Percentiles rank a stretch among this genome's conserved stretches.
These are phyloP conservation scores for Podospora fimiseda DNA, from an alignment of 495 filamentous ascomycete species.

Conservation along the genomic window DNA sequence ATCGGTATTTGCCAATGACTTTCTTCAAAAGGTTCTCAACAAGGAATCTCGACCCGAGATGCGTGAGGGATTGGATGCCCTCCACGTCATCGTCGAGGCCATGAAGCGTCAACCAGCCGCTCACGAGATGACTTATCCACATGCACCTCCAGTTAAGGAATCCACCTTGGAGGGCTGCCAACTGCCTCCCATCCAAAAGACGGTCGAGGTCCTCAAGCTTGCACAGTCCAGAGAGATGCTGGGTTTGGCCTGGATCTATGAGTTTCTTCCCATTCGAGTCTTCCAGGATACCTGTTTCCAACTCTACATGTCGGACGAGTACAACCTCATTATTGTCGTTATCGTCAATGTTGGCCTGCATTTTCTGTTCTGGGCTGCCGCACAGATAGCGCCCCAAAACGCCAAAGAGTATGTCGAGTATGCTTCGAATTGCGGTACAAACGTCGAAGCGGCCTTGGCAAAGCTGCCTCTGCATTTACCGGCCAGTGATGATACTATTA, in stretches of 20 bases:
- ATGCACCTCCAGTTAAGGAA: slow-evolving; percentile 1
- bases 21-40: slow-evolving; percentile 50
- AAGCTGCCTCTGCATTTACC: slow-evolving; percentile 52
- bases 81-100: slow-evolving; percentile 49
- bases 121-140: slow-evolving; percentile 19
- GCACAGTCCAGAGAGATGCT: slow-evolving; percentile 1
- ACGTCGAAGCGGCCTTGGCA: slow-evolving; percentile 50
- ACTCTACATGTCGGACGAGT: slow-evolving; percentile 52
- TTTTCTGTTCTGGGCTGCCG: slow-evolving; percentile 46
- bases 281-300: slow-evolving; percentile 50
- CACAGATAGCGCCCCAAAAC: slow-evolving; percentile 16
- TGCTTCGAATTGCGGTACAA: slow-evolving; percentile 42
- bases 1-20: slow-evolving; percentile 54
- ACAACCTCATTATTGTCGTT: slow-evolving; percentile 46
- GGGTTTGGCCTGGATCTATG: slow-evolving; percentile 29
- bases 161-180: slow-evolving; percentile 9
- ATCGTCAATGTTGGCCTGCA: slow-evolving; percentile 50
- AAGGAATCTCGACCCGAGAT: slow-evolving; percentile 42
- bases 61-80: slow-evolving; percentile 47
- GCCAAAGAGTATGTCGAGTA: slow-evolving; percentile 27
- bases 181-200: slow-evolving; percentile 17
- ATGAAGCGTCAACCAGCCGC: slow-evolving; percentile 20
- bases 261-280: slow-evolving; percentile 38
- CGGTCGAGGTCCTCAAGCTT: slow-evolving; percentile 15
- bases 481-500: slow-evolving; percentile 47